Evolutionary conservation across 106 monocot species (phyloP).

Genomic region (Apostasia shenzhenica): DNA sequence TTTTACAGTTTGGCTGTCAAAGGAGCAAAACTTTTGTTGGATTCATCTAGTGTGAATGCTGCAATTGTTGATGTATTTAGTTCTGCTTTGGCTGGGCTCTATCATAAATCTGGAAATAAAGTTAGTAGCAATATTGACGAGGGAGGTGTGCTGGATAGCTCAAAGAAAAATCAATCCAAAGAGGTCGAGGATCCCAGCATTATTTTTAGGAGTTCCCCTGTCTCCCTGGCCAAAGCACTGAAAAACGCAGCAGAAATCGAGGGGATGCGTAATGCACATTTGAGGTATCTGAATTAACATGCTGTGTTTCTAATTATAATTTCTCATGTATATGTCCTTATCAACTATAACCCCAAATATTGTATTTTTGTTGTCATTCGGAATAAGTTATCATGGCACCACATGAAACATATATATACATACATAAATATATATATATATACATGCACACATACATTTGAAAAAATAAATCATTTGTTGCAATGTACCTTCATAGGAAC

Average conservation of each 20-base stretch:
- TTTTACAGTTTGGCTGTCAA: slow-evolving; percentile 54
- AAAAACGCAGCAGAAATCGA: slow-evolving; percentile 84
- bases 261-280: slow-evolving; percentile 84
- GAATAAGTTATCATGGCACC: too few relatives aligned
- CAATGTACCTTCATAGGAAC: too few relatives aligned
- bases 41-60: slow-evolving; percentile 79
- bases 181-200: slow-evolving; percentile 22
- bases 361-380: too few relatives aligned
- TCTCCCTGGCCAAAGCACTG: slow-evolving; percentile 63
- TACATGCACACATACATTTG: too few relatives aligned
- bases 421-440: too few relatives aligned
- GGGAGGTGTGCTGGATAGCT: slow-evolving; percentile 8
- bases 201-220: slow-evolving; percentile 55
- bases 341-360: too few relatives aligned
- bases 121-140: slow-evolving; percentile 4
- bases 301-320: neutral
- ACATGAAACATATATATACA: too few relatives aligned
- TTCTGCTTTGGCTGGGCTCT: slow-evolving; percentile 49
- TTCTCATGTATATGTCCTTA: too few relatives aligned
- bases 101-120: slow-evolving; percentile 14
- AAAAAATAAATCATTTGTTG: too few relatives aligned
- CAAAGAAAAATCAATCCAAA: slow-evolving; percentile 1
- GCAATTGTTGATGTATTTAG: slow-evolving; percentile 67
- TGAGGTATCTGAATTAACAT: slow-evolving; percentile 45
- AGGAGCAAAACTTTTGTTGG: slow-evolving; percentile 62